Percentiles rank a stretch among this genome's conserved stretches.
phyloP scores from a whole-genome alignment of 768 basidiomycete species.

The Tricholoma bakamatsutake region DNA sequence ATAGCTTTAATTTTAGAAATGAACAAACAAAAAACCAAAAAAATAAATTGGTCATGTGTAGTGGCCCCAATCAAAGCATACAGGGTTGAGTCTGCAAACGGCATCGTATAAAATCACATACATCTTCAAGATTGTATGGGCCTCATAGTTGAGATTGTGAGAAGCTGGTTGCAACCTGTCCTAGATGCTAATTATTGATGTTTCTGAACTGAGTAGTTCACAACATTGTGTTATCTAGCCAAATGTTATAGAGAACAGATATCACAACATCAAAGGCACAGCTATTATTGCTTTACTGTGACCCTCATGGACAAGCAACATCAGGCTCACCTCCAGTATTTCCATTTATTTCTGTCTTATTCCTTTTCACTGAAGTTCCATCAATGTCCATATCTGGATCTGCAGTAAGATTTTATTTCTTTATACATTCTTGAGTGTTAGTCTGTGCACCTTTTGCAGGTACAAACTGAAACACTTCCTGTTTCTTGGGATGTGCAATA shows the following conservation, averaged over 20 bases:
- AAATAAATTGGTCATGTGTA: too few species aligned
- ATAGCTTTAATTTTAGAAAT: too few species aligned
- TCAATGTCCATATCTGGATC: not conserved
- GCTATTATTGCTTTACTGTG: too few species aligned
- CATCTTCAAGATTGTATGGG: not conserved
- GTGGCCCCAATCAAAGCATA: too few species aligned
- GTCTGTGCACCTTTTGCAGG: not conserved
- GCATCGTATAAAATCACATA: too few species aligned
- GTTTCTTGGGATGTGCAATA: not conserved
- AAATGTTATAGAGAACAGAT: conserved; percentile 15
- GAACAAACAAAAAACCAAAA: too few species aligned
- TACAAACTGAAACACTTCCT: not conserved
- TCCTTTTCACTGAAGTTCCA: not conserved
- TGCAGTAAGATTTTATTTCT: not conserved
- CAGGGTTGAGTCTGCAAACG: too few species aligned
- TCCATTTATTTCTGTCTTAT: not conserved
- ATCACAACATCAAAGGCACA: too few species aligned
- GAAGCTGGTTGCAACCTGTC: not conserved
- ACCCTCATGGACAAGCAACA: too few species aligned
- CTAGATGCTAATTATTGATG: not conserved
- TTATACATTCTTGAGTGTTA: too few species aligned
- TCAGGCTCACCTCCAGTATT: not conserved
- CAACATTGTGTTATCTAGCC: conserved; percentile 2
- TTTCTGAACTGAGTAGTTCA: not conserved
- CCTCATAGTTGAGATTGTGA: conserved; percentile 4